Base-by-base conservation (phyloP, 2,329 filamentous ascomycete species). In the Calonectria fujianensis region DNA sequence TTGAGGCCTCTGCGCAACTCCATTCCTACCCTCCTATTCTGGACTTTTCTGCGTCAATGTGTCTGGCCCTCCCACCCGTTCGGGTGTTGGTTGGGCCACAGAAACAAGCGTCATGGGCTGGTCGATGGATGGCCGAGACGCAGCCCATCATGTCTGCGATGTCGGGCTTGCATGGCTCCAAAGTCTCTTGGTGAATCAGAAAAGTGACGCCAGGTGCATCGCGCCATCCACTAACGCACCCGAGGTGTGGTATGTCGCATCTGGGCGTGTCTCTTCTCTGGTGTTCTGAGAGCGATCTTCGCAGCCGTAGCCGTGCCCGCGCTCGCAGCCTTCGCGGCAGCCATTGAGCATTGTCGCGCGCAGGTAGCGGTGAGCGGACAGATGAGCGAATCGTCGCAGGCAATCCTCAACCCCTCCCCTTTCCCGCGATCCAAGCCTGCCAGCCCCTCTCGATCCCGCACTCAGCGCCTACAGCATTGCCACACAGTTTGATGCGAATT, bases 321-420 rank as follows among this genome's bases (percentile, higher is more conserved):
- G 63, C 39, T 45, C 69, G 20, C 37, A 68, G 74, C 69, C 73
- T 69, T 63, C 69, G 31, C 14, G 39, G 41, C 59, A 69, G 74
- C 70, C 61, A 59, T 75, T 51, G 54, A 68, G 64, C 72, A 63
- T 71, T 59, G 72, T 73, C 74, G 76, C 72, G 73, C 72, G 70
- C 75, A 65, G 77, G 70, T 75, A 80, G 79, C 79, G 79, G 79
- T 81, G 79, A 81, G 77, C 77, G 69, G 71, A 73, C 51, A 37
- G 63, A 72, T 64, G 74, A 35, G 69, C 76, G 74, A 79, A 77
- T 76, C 64, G 54, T 32, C 39, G 29, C 29, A 10, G 31, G 20
- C 45, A 70, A 70, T 71, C 32, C 37, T 45, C 54, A 24, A 69
- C 27, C 39, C 41, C 45, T 27, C 41, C 39, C 61, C 39, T 29